Conservation (phyloP, 2,329 filamentous ascomycete species). For the Ceratocystis lukuohia region DNA sequence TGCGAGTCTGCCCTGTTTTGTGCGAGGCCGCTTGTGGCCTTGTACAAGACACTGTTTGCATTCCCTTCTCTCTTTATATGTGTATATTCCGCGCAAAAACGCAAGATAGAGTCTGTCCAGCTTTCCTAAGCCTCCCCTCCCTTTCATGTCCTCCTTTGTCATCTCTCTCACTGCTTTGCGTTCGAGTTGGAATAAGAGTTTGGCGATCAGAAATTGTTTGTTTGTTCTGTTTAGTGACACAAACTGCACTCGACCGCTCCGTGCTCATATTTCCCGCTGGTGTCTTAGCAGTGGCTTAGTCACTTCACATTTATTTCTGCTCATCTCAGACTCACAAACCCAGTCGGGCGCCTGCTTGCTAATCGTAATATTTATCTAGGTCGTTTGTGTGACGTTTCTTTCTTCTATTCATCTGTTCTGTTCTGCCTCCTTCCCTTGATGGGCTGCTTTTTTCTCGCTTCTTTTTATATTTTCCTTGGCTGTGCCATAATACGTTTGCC, state of each 20-base stretch:
- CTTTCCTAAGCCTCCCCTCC: not conserved
- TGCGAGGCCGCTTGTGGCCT: not conserved
- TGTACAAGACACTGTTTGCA: not conserved
- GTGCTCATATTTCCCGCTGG: not conserved
- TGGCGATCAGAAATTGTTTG: too few relatives aligned
- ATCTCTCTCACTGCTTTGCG: too few relatives aligned
- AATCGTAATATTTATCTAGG: not conserved
- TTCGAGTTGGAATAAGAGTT: too few relatives aligned
- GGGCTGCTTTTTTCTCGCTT: not conserved
- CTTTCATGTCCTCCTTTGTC: not conserved
- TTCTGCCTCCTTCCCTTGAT: not conserved
- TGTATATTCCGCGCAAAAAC: too few relatives aligned
- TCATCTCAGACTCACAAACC: not conserved
- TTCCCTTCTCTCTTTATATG: not conserved
- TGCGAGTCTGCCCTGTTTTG: not conserved
- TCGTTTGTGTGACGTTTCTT: not conserved
- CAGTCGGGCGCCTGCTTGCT: not conserved
- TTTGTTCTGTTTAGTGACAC: not conserved
- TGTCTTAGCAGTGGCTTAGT: not conserved
- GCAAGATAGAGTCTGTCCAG: not conserved
- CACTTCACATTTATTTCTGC: too few relatives aligned
- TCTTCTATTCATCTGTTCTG: conserved; percentile 1
- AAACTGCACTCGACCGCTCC: not conserved
- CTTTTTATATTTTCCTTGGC: not conserved
- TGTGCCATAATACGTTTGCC: conserved; percentile 3